phyloP scores from a whole-genome alignment of 768 basidiomycete species.

The Lepiota venenata region DNA sequence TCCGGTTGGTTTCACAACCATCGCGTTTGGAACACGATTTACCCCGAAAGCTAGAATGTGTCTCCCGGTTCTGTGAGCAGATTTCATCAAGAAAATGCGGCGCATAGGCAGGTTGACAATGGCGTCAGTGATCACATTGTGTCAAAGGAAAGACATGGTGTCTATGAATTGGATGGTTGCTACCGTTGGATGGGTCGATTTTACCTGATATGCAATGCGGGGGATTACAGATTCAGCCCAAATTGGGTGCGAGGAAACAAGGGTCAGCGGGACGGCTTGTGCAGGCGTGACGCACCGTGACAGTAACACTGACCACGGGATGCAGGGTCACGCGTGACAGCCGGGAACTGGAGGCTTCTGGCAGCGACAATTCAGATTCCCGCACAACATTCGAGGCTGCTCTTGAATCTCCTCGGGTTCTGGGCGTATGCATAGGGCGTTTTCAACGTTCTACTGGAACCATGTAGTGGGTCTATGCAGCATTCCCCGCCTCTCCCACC shows the following conservation, averaged over 20 bases:
- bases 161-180: neutral
- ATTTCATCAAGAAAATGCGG: conserved; percentile 1
- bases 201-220: conserved; percentile 14
- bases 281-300: conserved; percentile 5
- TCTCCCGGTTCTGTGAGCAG: neutral
- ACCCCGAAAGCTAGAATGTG: neutral
- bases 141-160: neutral
- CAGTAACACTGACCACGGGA: conserved; percentile 11
- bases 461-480: conserved; percentile 33
- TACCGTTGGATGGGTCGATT: conserved; percentile 4
- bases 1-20: neutral
- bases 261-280: neutral
- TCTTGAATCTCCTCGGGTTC: conserved; percentile 19
- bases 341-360: neutral
- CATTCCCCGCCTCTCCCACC: conserved; percentile 6
- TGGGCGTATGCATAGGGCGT: conserved; percentile 43
- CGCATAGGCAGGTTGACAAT: neutral
- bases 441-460: conserved; percentile 26
- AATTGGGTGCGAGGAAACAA: neutral
- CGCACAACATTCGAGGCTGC: conserved; percentile 11
- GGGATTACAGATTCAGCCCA: conserved; percentile 12
- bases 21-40: neutral
- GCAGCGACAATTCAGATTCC: neutral
- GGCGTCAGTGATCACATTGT: conserved; percentile 2
- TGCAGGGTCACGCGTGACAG: neutral